Percentiles rank a stretch among this genome's conserved stretches.
Conservation (phyloP, 257 asterid species). For the Gentiana dahurica region DNA sequence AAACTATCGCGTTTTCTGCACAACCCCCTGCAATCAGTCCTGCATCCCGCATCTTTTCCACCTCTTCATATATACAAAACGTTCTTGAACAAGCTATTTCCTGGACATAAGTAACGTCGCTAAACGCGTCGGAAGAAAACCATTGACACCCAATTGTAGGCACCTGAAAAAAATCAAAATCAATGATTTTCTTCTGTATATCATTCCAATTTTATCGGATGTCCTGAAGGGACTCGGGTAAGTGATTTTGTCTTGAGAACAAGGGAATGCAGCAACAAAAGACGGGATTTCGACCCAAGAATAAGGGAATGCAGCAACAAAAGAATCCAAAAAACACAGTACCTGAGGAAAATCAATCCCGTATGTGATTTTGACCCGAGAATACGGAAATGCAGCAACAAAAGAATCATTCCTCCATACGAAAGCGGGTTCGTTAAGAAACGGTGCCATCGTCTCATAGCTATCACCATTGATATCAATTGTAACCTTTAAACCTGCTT, state of each 20-base stretch:
- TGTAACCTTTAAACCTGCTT: slow-evolving; percentile 70
- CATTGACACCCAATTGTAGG: slow-evolving; percentile 82
- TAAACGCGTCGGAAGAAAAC: slow-evolving; percentile 51
- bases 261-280: background rate
- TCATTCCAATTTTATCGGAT: no score
- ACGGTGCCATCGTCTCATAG: slow-evolving; percentile 62
- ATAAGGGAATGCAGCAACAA: background rate
- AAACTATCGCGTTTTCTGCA: slow-evolving; percentile 58
- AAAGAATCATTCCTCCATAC: slow-evolving; percentile 62
- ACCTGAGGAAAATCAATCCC: slow-evolving; percentile 90
- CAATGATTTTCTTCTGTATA: background rate
- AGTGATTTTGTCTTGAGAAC: background rate
- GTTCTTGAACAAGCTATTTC: slow-evolving; percentile 79
- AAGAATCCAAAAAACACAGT: no score
- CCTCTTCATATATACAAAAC: slow-evolving; percentile 88
- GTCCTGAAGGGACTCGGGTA: background rate
- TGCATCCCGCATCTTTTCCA: slow-evolving; percentile 54
- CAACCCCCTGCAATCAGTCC: slow-evolving; percentile 90
- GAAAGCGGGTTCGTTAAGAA: slow-evolving; percentile 52
- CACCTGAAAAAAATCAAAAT: slow-evolving; percentile 37
- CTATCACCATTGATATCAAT: slow-evolving; percentile 40
- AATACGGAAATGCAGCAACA: slow-evolving; percentile 67
- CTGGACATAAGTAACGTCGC: slow-evolving; percentile 38
- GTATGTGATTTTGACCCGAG: slow-evolving; percentile 45
- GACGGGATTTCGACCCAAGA: background rate